These are phyloP conservation scores for Melastoma candidum DNA, from an alignment of 441 rosid species.

Conservation along the genomic window DNA sequence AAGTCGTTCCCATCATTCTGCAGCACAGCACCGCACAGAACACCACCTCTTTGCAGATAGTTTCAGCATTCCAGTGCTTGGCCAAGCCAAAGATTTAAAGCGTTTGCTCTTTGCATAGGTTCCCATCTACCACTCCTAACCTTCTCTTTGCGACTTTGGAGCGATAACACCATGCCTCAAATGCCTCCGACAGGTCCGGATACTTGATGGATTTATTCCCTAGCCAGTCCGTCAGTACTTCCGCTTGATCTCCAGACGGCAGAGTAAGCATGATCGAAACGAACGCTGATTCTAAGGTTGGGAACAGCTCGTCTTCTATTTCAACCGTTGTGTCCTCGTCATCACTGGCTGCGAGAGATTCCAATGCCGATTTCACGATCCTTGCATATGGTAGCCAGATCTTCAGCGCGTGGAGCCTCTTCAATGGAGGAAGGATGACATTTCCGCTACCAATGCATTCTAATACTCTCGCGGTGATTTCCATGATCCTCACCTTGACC, in stretches of 20 bases:
- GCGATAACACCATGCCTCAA: conserved; percentile 84
- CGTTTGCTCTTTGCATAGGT: conserved; percentile 18
- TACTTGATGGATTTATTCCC: conserved; percentile 35
- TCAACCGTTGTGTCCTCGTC: conserved; percentile 31
- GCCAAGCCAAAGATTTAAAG: conserved; percentile 3
- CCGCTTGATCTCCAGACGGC: conserved; percentile 74
- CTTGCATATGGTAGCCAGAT: conserved; percentile 87
- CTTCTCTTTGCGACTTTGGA: conserved; percentile 79
- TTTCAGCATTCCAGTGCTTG: too few relatives aligned
- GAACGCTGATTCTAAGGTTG: conserved; percentile 64
- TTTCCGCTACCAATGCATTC: conserved; percentile 71
- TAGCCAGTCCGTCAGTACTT: conserved; percentile 77
- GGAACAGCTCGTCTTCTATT: conserved; percentile 75
- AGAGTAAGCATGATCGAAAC: conserved; percentile 62
- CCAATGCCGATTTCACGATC: conserved; percentile 52
- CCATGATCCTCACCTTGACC: conserved; percentile 47
- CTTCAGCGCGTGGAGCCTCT: conserved; percentile 59
- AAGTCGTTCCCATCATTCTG: too few relatives aligned
- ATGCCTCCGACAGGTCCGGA: conserved; percentile 91
- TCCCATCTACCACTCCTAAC: conserved; percentile 25
- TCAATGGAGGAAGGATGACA: conserved; percentile 60
- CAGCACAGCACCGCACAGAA: too few relatives aligned
- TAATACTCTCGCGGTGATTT: conserved; percentile 64
- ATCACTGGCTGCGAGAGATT: conserved; percentile 22
- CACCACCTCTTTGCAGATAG: too few relatives aligned